These are phyloP conservation scores for Heliamphora pulchella DNA, from an alignment of 179 eudicot species.

Conservation along the genomic window DNA sequence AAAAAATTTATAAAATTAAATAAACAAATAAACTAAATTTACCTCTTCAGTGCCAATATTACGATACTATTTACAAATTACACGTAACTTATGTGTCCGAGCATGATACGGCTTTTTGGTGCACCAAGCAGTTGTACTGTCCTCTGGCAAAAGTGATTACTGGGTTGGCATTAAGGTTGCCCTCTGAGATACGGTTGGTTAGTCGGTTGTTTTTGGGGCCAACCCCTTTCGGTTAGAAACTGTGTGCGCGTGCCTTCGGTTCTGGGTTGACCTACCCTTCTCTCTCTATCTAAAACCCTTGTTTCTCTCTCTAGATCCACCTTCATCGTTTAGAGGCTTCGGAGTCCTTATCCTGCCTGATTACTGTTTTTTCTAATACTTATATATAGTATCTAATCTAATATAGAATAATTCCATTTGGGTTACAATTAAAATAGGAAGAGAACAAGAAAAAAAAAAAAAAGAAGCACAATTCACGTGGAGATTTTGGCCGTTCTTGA, in stretches of 20 bases:
- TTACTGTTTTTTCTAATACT: background rate
- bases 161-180: background rate
- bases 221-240: slow-evolving; percentile 11
- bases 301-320: slow-evolving; percentile 25
- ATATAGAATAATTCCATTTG: background rate
- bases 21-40: too few relatives aligned
- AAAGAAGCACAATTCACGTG: slow-evolving; percentile 19
- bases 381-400: background rate
- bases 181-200: background rate
- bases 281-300: background rate
- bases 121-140: too few relatives aligned
- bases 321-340: slow-evolving; percentile 16
- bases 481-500: slow-evolving; percentile 17
- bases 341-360: slow-evolving; percentile 15
- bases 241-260: slow-evolving; percentile 11
- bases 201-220: background rate
- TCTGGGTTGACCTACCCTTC: background rate
- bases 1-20: too few relatives aligned
- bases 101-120: background rate
- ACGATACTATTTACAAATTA: too few relatives aligned
- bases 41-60: too few relatives aligned
- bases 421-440: background rate
- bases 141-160: background rate
- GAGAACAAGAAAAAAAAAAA: slow-evolving; percentile 10
- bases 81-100: too few relatives aligned